Evolutionary conservation across 108 stramenopile genomes (phyloP).

Genomic region (Nitzschia sp.): DNA sequence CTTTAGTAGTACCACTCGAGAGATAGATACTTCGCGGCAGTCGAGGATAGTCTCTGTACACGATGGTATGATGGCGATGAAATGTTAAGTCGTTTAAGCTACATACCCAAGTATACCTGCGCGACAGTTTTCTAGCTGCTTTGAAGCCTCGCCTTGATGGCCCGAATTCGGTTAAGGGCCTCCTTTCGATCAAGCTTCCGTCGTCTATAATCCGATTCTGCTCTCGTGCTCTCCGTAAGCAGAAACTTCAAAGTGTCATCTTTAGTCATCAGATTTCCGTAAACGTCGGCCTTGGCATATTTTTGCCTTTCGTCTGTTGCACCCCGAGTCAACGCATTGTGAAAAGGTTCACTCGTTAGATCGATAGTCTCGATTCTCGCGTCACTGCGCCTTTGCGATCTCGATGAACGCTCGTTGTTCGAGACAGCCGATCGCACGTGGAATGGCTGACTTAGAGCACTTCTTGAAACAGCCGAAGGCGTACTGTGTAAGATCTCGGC

Average conservation of each 20-base stretch:
- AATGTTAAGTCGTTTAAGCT: no score
- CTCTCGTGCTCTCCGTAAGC: not conserved
- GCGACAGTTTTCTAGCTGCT: no score
- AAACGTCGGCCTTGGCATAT: not conserved
- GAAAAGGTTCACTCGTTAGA: not conserved
- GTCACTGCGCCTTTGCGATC: not conserved
- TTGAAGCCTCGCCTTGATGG: constrained; percentile 18
- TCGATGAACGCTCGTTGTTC: no score
- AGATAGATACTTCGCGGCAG: no score
- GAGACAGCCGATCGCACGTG: no score
- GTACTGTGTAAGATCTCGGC: no score
- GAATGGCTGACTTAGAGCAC: no score
- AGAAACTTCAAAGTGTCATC: not conserved
- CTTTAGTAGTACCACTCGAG: no score
- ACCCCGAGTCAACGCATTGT: not conserved
- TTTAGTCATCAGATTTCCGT: not conserved
- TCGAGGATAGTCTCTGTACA: no score
- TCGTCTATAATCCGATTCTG: not conserved
- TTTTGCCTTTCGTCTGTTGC: not conserved
- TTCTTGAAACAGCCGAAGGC: no score
- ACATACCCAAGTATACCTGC: no score
- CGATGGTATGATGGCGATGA: no score
- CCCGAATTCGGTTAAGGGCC: constrained; percentile 14
- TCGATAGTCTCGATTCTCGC: constrained; percentile 6
- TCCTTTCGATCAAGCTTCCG: constrained; percentile 20